Evolutionary conservation across 192 early-diverging fungal genomes (phyloP).

Genomic region (Coemansia umbellata): DNA sequence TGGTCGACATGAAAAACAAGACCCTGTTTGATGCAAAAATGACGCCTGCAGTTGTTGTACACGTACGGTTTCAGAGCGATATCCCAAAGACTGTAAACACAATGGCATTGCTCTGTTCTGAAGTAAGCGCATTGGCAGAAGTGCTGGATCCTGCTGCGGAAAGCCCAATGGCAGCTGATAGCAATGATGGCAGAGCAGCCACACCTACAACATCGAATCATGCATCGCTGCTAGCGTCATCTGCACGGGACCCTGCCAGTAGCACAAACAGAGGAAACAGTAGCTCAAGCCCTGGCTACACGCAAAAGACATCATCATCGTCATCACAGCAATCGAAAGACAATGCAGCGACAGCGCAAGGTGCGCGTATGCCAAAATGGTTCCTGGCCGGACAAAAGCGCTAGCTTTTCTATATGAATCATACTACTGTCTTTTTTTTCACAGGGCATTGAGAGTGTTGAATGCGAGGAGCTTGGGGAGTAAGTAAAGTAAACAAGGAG

Average conservation of each 20-base stretch:
- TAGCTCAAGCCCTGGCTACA: too few relatives aligned
- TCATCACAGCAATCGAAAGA: too few relatives aligned
- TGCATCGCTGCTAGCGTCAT: too few relatives aligned
- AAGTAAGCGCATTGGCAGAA: slow-evolving; percentile 14
- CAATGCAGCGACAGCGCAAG: too few relatives aligned
- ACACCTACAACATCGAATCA: too few relatives aligned
- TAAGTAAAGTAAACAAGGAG: neutral
- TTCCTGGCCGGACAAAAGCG: slow-evolving; percentile 37
- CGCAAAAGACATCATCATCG: neutral
- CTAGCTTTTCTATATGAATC: neutral
- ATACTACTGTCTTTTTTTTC: neutral
- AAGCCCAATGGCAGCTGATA: neutral
- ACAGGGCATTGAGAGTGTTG: too few relatives aligned
- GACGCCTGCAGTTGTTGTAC: slow-evolving; percentile 41
- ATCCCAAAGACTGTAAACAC: neutral
- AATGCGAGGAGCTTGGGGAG: neutral
- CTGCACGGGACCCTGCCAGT: too few relatives aligned
- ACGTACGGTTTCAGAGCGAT: slow-evolving; percentile 19
- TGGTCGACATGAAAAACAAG: neutral
- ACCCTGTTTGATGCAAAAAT: slow-evolving; percentile 31
- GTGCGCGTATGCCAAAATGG: slow-evolving; percentile 41
- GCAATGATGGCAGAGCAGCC: neutral
- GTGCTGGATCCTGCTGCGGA: too few relatives aligned
- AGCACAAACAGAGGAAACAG: too few relatives aligned
- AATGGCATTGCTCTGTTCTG: slow-evolving; percentile 11